A percentile compares a stretch with the other conserved stretches of the same genome.
Conservation (phyloP, 768 basidiomycete species). For the Roridomyces roridus region DNA sequence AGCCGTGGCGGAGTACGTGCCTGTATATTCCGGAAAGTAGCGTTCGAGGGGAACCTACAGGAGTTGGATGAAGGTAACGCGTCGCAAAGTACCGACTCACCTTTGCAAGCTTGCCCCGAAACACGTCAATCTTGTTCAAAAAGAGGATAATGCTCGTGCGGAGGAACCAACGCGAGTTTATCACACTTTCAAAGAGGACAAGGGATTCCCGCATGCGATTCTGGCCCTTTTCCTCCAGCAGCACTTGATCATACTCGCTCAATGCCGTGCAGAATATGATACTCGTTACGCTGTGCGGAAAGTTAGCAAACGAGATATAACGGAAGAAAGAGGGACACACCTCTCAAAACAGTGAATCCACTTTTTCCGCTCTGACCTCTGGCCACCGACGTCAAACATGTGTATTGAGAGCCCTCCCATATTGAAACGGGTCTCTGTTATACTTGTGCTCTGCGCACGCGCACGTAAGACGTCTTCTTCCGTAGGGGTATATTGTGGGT, state of each 20-base stretch:
- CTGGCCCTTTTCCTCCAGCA: slow-evolving; percentile 74
- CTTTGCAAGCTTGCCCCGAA: slow-evolving; percentile 56
- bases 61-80: too few species aligned
- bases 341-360: slow-evolving; percentile 54
- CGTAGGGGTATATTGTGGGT: slow-evolving; percentile 66
- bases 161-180: slow-evolving; percentile 83
- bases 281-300: slow-evolving; percentile 51
- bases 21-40: slow-evolving; percentile 91
- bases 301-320: not conserved
- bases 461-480: slow-evolving; percentile 78
- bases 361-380: slow-evolving; percentile 39
- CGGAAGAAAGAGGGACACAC: not conserved
- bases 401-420: slow-evolving; percentile 54
- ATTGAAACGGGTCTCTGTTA: slow-evolving; percentile 71
- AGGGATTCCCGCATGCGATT: slow-evolving; percentile 82
- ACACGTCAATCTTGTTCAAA: slow-evolving; percentile 77
- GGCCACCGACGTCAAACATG: slow-evolving; percentile 67
- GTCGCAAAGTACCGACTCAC: too few species aligned
- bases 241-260: slow-evolving; percentile 78
- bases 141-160: slow-evolving; percentile 71
- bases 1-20: too few species aligned
- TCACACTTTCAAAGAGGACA: slow-evolving; percentile 76
- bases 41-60: slow-evolving; percentile 71
- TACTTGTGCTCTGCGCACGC: slow-evolving; percentile 77
- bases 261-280: slow-evolving; percentile 78